Evolutionary conservation across 2,329 filamentous ascomycete species (phyloP).

Genomic region (Xenoacremonium recifei): DNA sequence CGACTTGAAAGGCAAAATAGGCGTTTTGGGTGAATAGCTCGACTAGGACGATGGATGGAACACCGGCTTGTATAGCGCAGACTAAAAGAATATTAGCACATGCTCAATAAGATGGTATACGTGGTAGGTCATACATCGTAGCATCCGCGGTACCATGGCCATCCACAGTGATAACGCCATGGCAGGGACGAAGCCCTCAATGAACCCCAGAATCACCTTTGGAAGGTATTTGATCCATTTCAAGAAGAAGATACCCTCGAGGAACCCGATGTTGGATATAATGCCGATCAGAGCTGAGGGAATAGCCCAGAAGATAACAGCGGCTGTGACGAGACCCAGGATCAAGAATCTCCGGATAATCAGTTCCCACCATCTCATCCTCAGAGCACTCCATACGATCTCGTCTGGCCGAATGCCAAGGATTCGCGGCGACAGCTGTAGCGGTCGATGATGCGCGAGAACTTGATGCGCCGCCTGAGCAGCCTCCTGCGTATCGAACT

Average conservation of each 20-base stretch:
- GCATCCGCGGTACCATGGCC: slow-evolving; percentile 79
- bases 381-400: slow-evolving; percentile 83
- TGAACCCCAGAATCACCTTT: slow-evolving; percentile 68
- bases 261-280: slow-evolving; percentile 78
- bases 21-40: slow-evolving; percentile 89
- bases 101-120: accelerated
- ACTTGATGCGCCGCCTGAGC: slow-evolving; percentile 87
- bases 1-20: slow-evolving; percentile 87
- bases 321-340: slow-evolving; percentile 67
- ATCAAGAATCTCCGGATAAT: slow-evolving; percentile 70
- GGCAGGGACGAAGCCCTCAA: slow-evolving; percentile 81
- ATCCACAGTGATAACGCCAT: slow-evolving; percentile 80
- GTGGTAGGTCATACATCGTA: slow-evolving; percentile 54
- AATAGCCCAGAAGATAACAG: slow-evolving; percentile 85
- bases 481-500: slow-evolving; percentile 78
- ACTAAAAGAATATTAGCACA: slow-evolving; percentile 40
- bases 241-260: slow-evolving; percentile 66
- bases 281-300: slow-evolving; percentile 77
- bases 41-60: slow-evolving; percentile 74
- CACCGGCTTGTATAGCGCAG: slow-evolving; percentile 76
- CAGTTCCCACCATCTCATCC: slow-evolving; percentile 83
- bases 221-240: slow-evolving; percentile 73
- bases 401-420: slow-evolving; percentile 81
- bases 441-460: slow-evolving; percentile 79
- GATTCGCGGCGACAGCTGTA: slow-evolving; percentile 84